Conservation (phyloP, 805 yeast species). For the Metahyphopichia silvanorum region DNA sequence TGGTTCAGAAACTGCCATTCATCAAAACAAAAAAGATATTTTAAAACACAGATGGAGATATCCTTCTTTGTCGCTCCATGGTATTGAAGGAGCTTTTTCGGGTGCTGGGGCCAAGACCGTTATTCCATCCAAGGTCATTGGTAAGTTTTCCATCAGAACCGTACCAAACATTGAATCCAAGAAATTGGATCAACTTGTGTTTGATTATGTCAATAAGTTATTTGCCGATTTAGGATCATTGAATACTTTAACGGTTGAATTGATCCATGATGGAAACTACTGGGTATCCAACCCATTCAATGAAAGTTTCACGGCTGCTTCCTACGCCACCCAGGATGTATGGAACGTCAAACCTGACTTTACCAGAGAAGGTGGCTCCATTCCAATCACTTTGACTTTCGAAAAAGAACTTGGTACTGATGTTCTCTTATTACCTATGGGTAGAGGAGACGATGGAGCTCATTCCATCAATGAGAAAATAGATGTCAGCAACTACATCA, state of each 20-base stretch:
- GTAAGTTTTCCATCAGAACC: slow-evolving; percentile 95
- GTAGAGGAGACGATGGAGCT: slow-evolving; percentile 99
- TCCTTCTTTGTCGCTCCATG: slow-evolving; percentile 94
- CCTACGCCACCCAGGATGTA: slow-evolving; percentile 88
- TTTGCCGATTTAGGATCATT: slow-evolving; percentile 73
- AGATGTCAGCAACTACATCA: slow-evolving; percentile 82
- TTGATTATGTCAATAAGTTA: slow-evolving; percentile 61
- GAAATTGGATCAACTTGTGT: slow-evolving; percentile 75
- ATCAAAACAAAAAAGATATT: slow-evolving; percentile 75
- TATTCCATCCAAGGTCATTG: slow-evolving; percentile 89
- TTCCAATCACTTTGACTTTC: slow-evolving; percentile 93
- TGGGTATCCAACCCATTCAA: slow-evolving; percentile 96
- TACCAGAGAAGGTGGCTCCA: slow-evolving; percentile 99
- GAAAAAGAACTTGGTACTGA: slow-evolving; percentile 82
- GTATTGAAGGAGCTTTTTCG: slow-evolving; percentile 95
- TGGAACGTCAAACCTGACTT: slow-evolving; percentile 95
- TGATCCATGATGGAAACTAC: slow-evolving; percentile 92
- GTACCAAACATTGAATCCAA: slow-evolving; percentile 89
- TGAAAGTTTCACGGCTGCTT: slow-evolving; percentile 90
- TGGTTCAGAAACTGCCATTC: slow-evolving; percentile 82
- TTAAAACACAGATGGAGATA: slow-evolving; percentile 98
- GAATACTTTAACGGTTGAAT: slow-evolving; percentile 67
- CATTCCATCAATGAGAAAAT: slow-evolving; percentile 96
- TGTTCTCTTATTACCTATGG: slow-evolving; percentile 92
- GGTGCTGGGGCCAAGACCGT: slow-evolving; percentile 98